Percentiles rank a stretch among this genome's conserved stretches.
Evolutionary conservation across 805 yeast species (phyloP).

Genomic region (Candida takata): DNA sequence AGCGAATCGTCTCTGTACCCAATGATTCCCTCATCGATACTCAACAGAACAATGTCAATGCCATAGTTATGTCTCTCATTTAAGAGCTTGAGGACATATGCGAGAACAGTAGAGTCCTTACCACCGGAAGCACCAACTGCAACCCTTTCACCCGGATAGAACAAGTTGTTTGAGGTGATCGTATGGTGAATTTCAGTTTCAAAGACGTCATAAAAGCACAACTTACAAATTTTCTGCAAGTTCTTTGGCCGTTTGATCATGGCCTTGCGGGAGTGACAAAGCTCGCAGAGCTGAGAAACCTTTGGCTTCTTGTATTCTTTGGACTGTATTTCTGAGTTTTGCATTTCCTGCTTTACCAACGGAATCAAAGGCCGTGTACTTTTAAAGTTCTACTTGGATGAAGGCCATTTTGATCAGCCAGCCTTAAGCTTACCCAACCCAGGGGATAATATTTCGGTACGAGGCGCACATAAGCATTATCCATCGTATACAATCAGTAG

Average conservation of each 20-base stretch:
- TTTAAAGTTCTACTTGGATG: no score
- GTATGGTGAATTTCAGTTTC: constrained; percentile 96
- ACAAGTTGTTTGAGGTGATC: constrained; percentile 60
- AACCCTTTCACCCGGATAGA: constrained; percentile 74
- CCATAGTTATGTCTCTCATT: constrained; percentile 89
- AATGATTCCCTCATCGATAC: constrained; percentile 94
- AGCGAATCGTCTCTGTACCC: constrained; percentile 97
- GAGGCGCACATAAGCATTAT: no score
- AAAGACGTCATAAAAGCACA: constrained; percentile 82
- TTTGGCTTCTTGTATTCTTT: constrained; percentile 18
- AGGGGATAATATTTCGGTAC: no score
- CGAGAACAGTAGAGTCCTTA: constrained; percentile 93
- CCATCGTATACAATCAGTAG: no score
- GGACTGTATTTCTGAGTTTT: no score
- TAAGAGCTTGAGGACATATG: constrained; percentile 75
- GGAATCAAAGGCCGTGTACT: no score
- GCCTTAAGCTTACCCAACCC: no score
- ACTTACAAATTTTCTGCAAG: constrained; percentile 80
- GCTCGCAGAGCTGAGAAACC: constrained; percentile 58
- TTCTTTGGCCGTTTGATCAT: constrained; percentile 90
- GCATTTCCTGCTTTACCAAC: no score
- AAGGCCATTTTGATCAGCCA: no score
- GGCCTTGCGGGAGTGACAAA: constrained; percentile 78
- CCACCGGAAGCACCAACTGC: constrained; percentile 99
- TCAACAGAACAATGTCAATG: constrained; percentile 69